Base-by-base conservation (phyloP, 768 basidiomycete species). In the Suillus subalutaceus region DNA sequence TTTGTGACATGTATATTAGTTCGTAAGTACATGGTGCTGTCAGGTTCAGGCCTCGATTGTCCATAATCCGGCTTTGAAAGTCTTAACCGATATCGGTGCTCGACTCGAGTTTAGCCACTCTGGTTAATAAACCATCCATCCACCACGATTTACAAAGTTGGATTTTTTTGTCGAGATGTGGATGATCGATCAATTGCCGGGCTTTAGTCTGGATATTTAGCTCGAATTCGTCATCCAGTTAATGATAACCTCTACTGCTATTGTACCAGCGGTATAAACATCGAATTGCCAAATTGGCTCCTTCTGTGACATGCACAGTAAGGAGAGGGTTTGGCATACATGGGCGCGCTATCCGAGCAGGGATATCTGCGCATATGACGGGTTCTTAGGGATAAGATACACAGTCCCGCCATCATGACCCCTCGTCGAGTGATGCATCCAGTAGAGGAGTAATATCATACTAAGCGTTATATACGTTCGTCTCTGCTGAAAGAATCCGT, bases 401-500 rank as follows among this genome's bases (percentile, higher is more conserved):
- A 8, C 16, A 2, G 16, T 18, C 6, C 41, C 59, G 10, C 18
- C 38, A 58, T 15, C 40, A 12, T 18, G 26, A 59, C 20, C 32
- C n/a, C n/a, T 58, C 57, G 23, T 15, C 18, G 32, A 32, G 20
- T 56, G 12, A 35, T 37, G 12, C 12, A 37, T 35, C 32, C 18
- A 56, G 18, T 12, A 35, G 32, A 56, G 37, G 8, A 38, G 12
- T 6, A 7, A 57, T 15, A n/a, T 58, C 64, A 6, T 9, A 10
- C 40, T 30, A 13, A 62, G 30, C 13, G 9, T 60, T 71, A 73
- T 57, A 70, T 46, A 63, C 74, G 70, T 7, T 73, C 71, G 9
- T 74, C 74, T 66, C 71, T 70, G 52, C 70, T 72, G 69, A 81
- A 80, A 3, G 74, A 71, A 61, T 81, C 80, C 6, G 74, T 71